A percentile compares a stretch with the other conserved stretches of the same genome.
Conservation (phyloP, 768 basidiomycete species). For the Dictyophora rubrovolvata region DNA sequence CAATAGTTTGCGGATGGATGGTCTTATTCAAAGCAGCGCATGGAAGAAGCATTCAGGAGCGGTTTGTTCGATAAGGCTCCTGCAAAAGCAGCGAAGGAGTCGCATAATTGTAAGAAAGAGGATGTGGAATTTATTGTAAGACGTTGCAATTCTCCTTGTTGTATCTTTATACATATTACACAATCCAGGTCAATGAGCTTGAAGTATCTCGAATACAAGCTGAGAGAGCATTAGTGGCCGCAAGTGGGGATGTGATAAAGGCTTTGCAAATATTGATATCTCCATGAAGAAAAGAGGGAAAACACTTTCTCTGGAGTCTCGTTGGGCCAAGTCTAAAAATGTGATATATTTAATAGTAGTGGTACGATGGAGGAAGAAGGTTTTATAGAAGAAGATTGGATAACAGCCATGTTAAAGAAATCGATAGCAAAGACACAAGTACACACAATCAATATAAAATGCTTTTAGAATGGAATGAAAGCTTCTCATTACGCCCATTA, state of each 20-base stretch:
- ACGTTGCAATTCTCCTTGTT: conserved; percentile 5
- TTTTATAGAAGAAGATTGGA: neutral
- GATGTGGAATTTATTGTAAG: conserved; percentile 58
- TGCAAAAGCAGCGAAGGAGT: conserved; percentile 36
- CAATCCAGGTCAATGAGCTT: conserved; percentile 47
- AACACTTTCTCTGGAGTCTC: neutral
- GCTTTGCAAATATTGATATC: conserved; percentile 25
- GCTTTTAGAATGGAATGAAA: neutral
- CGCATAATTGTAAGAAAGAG: conserved; percentile 39
- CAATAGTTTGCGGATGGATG: conserved; percentile 55
- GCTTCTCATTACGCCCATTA: neutral
- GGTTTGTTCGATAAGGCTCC: conserved; percentile 49
- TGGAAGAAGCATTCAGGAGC: conserved; percentile 54
- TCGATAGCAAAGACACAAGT: neutral
- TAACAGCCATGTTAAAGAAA: neutral
- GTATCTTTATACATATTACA: conserved; percentile 27
- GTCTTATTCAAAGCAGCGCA: conserved; percentile 54
- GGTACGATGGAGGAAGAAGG: neutral
- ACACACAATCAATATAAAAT: neutral
- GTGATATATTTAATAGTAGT: too few relatives aligned
- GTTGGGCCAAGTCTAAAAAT: neutral
- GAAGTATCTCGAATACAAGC: conserved; percentile 50
- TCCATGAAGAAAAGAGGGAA: neutral
- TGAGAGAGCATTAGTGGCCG: conserved; percentile 45
- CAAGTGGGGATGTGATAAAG: conserved; percentile 42